A percentile compares a stretch with the other conserved stretches of the same genome.
Evolutionary conservation across 208 protist species (phyloP).

Genomic region (Crithidia brevicula): DNA sequence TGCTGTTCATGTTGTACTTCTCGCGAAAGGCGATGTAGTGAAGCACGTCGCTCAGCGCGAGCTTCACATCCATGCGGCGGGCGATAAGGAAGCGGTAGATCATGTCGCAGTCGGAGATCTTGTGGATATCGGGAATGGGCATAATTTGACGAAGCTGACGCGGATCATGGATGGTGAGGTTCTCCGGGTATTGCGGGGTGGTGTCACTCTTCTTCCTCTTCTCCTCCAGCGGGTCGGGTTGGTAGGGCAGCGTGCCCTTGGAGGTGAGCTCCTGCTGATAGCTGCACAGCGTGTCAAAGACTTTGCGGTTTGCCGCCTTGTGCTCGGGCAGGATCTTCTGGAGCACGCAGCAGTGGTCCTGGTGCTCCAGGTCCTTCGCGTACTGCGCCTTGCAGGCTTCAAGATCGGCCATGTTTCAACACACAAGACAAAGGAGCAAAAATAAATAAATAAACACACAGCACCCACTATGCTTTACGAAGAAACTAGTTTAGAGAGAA

Average conservation of each 20-base stretch:
- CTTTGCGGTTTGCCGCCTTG: slow-evolving; percentile 39
- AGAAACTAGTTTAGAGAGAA: too few species aligned
- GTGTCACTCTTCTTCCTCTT: slow-evolving; percentile 30
- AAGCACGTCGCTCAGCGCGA: slow-evolving; percentile 41
- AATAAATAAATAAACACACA: slow-evolving; percentile 6
- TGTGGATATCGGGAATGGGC: slow-evolving; percentile 64
- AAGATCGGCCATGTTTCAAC: slow-evolving; percentile 22
- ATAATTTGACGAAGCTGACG: slow-evolving; percentile 47
- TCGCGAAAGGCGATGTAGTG: slow-evolving; percentile 64
- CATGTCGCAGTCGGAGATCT: slow-evolving; percentile 57
- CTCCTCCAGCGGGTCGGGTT: slow-evolving; percentile 17
- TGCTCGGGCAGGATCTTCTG: slow-evolving; percentile 32
- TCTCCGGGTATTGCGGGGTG: slow-evolving; percentile 43
- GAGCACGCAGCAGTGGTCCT: slow-evolving; percentile 48
- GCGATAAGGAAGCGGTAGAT: slow-evolving; percentile 74
- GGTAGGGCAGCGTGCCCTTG: slow-evolving; percentile 34
- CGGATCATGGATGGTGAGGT: slow-evolving; percentile 28
- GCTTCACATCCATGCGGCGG: slow-evolving; percentile 37
- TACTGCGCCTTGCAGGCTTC: slow-evolving; percentile 50
- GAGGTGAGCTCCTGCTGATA: slow-evolving; percentile 48
- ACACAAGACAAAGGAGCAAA: background rate
- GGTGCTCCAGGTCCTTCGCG: slow-evolving; percentile 40
- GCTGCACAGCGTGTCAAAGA: slow-evolving; percentile 40
- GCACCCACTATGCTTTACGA: too few species aligned
- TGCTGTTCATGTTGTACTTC: slow-evolving; percentile 51